Evolutionary conservation across 2,329 filamentous ascomycete genomes (phyloP).

Genomic region (Aspergillus alliaceus): DNA sequence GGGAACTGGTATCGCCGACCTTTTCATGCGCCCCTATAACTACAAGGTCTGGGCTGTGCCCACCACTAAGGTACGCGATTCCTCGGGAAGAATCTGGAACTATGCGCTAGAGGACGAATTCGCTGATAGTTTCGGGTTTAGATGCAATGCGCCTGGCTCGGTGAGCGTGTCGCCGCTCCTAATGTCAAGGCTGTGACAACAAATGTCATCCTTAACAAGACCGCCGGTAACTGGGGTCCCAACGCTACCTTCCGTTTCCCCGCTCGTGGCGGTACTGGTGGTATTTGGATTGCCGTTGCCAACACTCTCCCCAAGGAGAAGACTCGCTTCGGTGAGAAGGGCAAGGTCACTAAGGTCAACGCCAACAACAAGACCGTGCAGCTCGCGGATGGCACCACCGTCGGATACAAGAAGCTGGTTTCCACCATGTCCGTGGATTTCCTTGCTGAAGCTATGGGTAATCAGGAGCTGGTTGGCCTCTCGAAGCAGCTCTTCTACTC

Average conservation of each 20-base stretch:
- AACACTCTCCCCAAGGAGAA: conserved; percentile 91
- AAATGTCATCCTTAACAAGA: conserved; percentile 95
- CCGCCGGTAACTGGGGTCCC: conserved; percentile 95
- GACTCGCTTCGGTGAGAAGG: conserved; percentile 82
- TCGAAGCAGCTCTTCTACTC: conserved; percentile 96
- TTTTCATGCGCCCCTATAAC: conserved; percentile 99
- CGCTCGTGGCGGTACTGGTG: conserved; percentile 89
- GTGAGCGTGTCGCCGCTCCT: conserved; percentile 95
- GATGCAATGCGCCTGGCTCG: conserved; percentile 99
- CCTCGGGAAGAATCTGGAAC: neutral
- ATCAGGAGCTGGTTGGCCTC: conserved; percentile 77
- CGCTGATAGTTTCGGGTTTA: conserved; percentile 38
- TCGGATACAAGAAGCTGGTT: conserved; percentile 89
- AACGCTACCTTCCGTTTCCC: conserved; percentile 99
- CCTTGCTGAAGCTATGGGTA: conserved; percentile 81
- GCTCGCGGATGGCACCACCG: conserved; percentile 78
- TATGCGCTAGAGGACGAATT: neutral
- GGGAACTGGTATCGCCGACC: conserved; percentile 83
- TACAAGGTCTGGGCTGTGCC: conserved; percentile 99
- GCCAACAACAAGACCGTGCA: conserved; percentile 80
- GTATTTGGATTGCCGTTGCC: conserved; percentile 98
- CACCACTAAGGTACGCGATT: conserved; percentile 76
- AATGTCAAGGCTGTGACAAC: conserved; percentile 90
- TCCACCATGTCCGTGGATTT: conserved; percentile 95
- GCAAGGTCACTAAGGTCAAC: conserved; percentile 82